Base-by-base conservation (phyloP, 1,284 basidiomycete species). In the Ustilago shanxiensis region DNA sequence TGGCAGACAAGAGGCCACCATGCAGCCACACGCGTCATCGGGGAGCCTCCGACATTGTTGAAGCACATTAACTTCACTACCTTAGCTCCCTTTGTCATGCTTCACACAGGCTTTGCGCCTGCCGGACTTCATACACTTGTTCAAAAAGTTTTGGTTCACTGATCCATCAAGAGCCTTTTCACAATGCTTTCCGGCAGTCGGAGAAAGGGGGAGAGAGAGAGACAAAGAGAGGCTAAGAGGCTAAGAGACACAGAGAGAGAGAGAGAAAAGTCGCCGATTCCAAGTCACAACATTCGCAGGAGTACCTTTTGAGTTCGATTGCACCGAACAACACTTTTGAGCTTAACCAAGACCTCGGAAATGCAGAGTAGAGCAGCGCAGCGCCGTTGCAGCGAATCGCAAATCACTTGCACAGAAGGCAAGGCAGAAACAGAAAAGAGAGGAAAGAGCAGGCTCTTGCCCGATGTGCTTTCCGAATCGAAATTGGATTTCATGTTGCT, bases 391-490 rank as follows among this genome's bases (percentile, higher is more conserved):
- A 18, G 31, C 11, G 11, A 22, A 44, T 44, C 41, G 20, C 41
- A 44, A 44, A 14, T 1, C 37, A 39, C 13, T 10, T 8, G 18
- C n/a, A 20, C 7, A n/a, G n/a, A 44, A 22, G n/a, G 41, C 41
- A 44, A 20, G 20, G 41, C 41, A 22, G 20, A 20, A 11, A n/a
- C 13, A 16, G 7, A 16, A 16, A 16, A 16, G 24, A 26, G 7
- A 31, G 29, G 13, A 33, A 29, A 14, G 18, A 47, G 1, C 2
- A 26, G 8, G 1, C 20, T 9, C 24, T 18, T 31, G 9, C 29
- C 52, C 52, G 52, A 54, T 28, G 31, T n/a, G 31, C 52, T 22
- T 39, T 20, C 22, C 13, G 52, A 54, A 54, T 54, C 52, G 47
- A 49, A 49, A 49, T 49, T 49, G 24, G 24, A 26, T 49, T 14